A percentile compares a stretch with the other conserved stretches of the same genome.
Evolutionary conservation across 2,329 filamentous ascomycete genomes (phyloP).

Genomic region (Aureobasidium sp.): DNA sequence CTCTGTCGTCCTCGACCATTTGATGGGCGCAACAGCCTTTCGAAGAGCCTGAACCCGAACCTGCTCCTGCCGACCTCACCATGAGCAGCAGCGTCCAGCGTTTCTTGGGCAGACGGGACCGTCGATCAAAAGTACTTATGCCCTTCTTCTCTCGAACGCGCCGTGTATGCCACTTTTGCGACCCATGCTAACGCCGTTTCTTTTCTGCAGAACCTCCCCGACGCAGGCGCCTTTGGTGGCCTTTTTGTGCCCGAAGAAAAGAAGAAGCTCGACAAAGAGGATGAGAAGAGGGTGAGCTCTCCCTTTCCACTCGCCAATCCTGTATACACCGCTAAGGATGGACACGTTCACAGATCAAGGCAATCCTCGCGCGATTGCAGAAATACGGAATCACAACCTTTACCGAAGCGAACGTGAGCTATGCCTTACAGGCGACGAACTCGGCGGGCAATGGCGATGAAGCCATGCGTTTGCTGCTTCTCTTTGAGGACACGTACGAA

Average conservation of each 20-base stretch:
- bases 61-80: constrained; percentile 2
- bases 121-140: constrained; percentile 14
- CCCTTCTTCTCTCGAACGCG: background rate
- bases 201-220: constrained; percentile 3
- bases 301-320: background rate
- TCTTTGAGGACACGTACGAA: constrained; percentile 74
- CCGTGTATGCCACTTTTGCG: background rate
- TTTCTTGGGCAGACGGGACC: constrained; percentile 60
- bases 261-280: constrained; percentile 51
- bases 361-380: constrained; percentile 46
- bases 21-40: background rate
- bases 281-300: constrained; percentile 42
- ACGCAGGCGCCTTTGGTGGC: constrained; percentile 52
- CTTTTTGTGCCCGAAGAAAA: constrained; percentile 58
- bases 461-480: constrained; percentile 66
- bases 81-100: constrained; percentile 47
- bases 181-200: constrained; percentile 2
- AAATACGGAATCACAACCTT: constrained; percentile 49
- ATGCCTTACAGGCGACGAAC: constrained; percentile 56
- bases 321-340: background rate
- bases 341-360: constrained; percentile 38
- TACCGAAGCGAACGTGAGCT: constrained; percentile 56
- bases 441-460: constrained; percentile 64
- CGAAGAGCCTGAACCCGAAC: background rate
- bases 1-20: constrained; percentile 1